Base-by-base conservation (phyloP, 2,329 filamentous ascomycete species). In the Aspergillus udagawae region DNA sequence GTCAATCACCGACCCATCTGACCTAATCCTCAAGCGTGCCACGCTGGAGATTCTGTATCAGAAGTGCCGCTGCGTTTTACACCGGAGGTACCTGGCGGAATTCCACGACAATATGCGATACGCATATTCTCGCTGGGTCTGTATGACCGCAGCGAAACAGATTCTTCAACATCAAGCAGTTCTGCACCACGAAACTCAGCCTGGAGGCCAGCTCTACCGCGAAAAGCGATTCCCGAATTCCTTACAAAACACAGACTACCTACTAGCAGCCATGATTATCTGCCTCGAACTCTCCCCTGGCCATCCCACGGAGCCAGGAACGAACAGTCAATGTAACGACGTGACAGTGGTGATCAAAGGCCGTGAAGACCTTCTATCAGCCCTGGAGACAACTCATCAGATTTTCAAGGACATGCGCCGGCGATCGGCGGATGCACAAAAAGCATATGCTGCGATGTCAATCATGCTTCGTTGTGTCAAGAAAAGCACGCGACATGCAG, bases 251-350 rank as follows among this genome's bases (percentile, higher is more conserved):
- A 83, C 86, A 52, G 85, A 88, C 65, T 87, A 84, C 52, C 72
- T 88, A 52, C 77, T 87, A 2, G 84, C 84, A 0, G 80, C 82
- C 54, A 84, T 85, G 79, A 78, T 87, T 14, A 65, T 88, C 3
- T 86, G 83, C 59, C 71, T 87, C 38, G 70, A 70, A 25, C 48
- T 71, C 12, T 68, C 64, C 1, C 65, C 66, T 42, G 61, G 63
- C n/a, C 60, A 62, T 32, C 53, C 47, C 53, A 56, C 23, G 17
- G 62, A 48, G 25, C 41, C 27, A 27, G 42, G 3, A 49, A 58
- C 3, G 52, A 60, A 51, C 9, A 35, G n/a, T 6, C n/a, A 29
- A 3, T 47, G 41, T n/a, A 61, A 60, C 25, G 61, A 61, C 23
- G 29, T 63, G 7, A 42, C 56, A 9, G 56, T 55, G n/a, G 53